Conservation (phyloP, 371 early-diverging fungal species). For the Zancudomyces culisetae region DNA sequence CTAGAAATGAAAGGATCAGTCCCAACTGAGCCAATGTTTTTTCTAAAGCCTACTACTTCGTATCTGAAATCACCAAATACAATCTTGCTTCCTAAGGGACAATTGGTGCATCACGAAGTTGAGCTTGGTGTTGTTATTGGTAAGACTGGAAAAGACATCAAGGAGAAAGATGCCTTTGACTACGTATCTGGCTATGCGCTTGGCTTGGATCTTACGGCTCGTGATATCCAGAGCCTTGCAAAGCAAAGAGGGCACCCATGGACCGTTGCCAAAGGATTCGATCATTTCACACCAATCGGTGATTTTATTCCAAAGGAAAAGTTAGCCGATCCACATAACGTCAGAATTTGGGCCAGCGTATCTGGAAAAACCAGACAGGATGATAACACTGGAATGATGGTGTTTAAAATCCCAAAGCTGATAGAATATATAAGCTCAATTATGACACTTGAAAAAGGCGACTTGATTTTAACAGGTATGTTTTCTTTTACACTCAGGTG, state of each 20-base stretch:
- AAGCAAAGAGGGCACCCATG: constrained; percentile 75
- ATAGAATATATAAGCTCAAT: constrained; percentile 58
- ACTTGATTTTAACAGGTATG: constrained; percentile 40
- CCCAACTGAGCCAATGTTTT: constrained; percentile 74
- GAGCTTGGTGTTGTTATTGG: constrained; percentile 89
- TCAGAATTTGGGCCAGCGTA: constrained; percentile 63
- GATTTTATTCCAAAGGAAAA: constrained; percentile 55
- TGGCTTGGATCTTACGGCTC: constrained; percentile 81
- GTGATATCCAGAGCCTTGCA: constrained; percentile 67
- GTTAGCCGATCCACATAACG: constrained; percentile 48
- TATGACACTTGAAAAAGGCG: constrained; percentile 71
- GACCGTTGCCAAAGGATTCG: constrained; percentile 87
- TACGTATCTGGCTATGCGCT: constrained; percentile 71
- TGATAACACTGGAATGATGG: constrained; percentile 78
- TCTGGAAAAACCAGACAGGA: constrained; percentile 58
- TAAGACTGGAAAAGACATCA: constrained; percentile 56
- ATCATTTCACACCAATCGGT: constrained; percentile 83
- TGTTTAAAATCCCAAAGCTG: constrained; percentile 60
- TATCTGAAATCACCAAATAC: constrained; percentile 45
- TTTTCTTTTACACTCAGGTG: too few species aligned
- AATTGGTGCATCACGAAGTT: constrained; percentile 82
- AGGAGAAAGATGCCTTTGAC: constrained; percentile 35
- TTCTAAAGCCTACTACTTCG: constrained; percentile 84
- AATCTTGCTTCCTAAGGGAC: constrained; percentile 61
- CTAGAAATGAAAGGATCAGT: constrained; percentile 82